Conservation (phyloP, 2,329 filamentous ascomycete species). For the Colletotrichum coccodes region DNA sequence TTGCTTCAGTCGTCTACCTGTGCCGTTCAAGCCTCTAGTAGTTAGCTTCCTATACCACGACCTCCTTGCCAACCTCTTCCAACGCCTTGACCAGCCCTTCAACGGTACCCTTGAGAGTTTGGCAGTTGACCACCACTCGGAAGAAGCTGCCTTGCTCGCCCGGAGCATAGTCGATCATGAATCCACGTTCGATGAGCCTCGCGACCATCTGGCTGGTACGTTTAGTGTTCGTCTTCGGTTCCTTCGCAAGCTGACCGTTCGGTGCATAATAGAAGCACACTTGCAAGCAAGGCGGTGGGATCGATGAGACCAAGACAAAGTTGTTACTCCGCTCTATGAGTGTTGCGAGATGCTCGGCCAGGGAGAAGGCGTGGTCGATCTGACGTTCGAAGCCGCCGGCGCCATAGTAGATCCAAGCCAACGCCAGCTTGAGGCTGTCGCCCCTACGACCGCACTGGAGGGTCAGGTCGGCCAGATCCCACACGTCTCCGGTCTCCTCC, state of each 20-base stretch:
- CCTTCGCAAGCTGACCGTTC: constrained; percentile 57
- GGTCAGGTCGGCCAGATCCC: constrained; percentile 92
- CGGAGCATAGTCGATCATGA: constrained; percentile 72
- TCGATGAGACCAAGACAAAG: constrained; percentile 78
- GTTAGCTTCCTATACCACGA: neutral
- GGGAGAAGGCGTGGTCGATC: constrained; percentile 78
- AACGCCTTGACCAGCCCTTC: constrained; percentile 64
- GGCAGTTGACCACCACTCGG: constrained; percentile 68
- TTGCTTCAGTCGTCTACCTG: neutral
- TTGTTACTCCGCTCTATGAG: constrained; percentile 65
- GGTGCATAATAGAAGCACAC: constrained; percentile 92
- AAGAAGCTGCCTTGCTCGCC: constrained; percentile 66
- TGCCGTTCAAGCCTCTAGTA: neutral
- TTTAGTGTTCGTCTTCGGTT: constrained; percentile 57
- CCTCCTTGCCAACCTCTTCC: constrained; percentile 53
- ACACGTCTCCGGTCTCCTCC: constrained; percentile 68
- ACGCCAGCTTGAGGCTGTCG: constrained; percentile 86
- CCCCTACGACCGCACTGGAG: constrained; percentile 91
- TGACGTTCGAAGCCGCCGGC: constrained; percentile 75
- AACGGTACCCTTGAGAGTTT: constrained; percentile 62
- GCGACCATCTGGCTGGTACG: constrained; percentile 60
- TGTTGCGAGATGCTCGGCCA: constrained; percentile 74
- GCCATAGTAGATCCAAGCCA: constrained; percentile 93
- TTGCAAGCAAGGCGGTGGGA: constrained; percentile 88
- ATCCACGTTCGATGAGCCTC: constrained; percentile 60